Conservation (phyloP, 257 asterid genomes). For the Solanum paucissectum region DNA sequence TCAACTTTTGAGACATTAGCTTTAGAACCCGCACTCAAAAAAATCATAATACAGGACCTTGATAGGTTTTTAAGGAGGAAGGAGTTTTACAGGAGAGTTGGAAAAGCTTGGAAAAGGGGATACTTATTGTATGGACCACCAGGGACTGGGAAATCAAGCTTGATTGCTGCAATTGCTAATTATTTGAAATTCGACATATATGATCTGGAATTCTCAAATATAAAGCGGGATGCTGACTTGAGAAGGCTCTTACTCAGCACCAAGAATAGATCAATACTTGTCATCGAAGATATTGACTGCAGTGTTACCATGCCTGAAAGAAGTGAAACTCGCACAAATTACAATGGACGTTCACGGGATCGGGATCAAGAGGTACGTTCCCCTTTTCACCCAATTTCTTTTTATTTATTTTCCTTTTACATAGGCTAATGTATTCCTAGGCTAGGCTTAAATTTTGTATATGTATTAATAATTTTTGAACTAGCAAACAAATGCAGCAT, state of each 20-base stretch:
- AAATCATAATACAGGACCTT: constrained; percentile 29
- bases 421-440: too few relatives aligned
- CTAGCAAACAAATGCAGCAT: neutral
- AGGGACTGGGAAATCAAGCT: constrained; percentile 67
- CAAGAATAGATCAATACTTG: constrained; percentile 48
- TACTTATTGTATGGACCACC: constrained; percentile 73
- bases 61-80: constrained; percentile 54
- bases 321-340: neutral
- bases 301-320: constrained; percentile 43
- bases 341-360: constrained; percentile 13
- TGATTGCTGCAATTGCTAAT: constrained; percentile 72
- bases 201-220: constrained; percentile 49
- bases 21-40: constrained; percentile 32
- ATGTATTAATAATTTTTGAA: too few relatives aligned
- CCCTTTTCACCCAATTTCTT: neutral
- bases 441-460: too few relatives aligned
- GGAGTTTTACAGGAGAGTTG: constrained; percentile 56
- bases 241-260: constrained; percentile 55
- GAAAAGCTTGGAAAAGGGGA: constrained; percentile 80
- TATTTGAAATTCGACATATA: constrained; percentile 60
- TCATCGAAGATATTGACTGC: constrained; percentile 77
- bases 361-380: constrained; percentile 10
- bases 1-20: constrained; percentile 63
- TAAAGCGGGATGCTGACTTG: constrained; percentile 48
- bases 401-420: too few relatives aligned